Conservation (phyloP, 1,284 basidiomycete genomes). For the Gymnopus androsaceus region DNA sequence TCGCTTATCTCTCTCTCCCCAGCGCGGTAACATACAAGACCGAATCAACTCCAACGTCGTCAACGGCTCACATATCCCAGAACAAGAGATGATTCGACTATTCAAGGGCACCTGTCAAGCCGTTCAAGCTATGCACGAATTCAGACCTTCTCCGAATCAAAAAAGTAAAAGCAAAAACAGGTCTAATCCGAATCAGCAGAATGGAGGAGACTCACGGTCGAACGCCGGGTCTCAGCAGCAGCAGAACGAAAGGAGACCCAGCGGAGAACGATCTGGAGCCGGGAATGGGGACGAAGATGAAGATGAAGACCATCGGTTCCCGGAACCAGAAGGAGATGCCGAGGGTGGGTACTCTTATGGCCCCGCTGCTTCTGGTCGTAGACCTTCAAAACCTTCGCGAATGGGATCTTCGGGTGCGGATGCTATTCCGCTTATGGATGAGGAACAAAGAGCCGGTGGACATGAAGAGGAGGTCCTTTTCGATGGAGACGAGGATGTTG, state of each 20-base stretch:
- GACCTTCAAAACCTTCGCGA: neutral
- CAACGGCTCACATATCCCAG: conserved; percentile 82
- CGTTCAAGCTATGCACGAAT: conserved; percentile 91
- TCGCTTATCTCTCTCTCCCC: conserved; percentile 26
- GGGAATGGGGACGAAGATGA: conserved; percentile 55
- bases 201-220: neutral
- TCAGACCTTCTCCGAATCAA: conserved; percentile 46
- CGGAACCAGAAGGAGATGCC: conserved; percentile 69
- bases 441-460: neutral
- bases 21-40: conserved; percentile 94
- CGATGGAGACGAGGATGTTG: conserved; percentile 74
- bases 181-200: neutral
- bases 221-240: no score
- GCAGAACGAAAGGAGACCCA: neutral
- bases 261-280: neutral
- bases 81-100: conserved; percentile 83
- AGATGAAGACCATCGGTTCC: conserved; percentile 63
- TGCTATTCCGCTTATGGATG: neutral
- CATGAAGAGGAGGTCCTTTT: conserved; percentile 63
- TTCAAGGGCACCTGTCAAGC: conserved; percentile 96
- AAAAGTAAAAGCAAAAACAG: neutral
- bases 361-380: neutral
- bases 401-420: neutral
- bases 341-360: conserved; percentile 73
- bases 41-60: conserved; percentile 87